Conservation (phyloP, 495 filamentous ascomycete species). For the Penicillium arizonense region DNA sequence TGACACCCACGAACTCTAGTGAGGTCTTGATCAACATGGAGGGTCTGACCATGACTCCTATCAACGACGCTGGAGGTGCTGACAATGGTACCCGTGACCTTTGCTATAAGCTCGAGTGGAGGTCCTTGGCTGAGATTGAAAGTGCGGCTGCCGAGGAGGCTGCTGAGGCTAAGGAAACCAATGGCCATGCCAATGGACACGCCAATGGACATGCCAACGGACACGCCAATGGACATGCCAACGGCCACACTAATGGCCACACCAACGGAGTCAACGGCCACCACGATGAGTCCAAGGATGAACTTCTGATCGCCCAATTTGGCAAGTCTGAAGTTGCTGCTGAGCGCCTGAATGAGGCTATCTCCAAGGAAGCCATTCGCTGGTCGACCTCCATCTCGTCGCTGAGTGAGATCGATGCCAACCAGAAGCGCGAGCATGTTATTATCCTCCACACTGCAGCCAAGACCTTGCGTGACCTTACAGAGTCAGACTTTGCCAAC, state of each 20-base stretch:
- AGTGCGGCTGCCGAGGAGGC: background rate
- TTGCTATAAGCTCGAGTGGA: conserved; percentile 38
- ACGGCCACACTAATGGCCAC: background rate
- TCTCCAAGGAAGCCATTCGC: background rate
- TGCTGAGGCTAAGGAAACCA: background rate
- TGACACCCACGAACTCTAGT: conserved; percentile 17
- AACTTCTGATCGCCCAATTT: conserved; percentile 17
- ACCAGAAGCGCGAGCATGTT: conserved; percentile 12
- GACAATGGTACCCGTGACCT: conserved; percentile 17
- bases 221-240: conserved; percentile 2
- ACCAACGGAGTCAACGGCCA: too few species aligned
- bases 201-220: too few species aligned
- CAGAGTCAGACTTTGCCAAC: conserved; percentile 13
- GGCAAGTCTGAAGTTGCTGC: conserved; percentile 14
- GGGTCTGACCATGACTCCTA: conserved; percentile 33
- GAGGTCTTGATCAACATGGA: conserved; percentile 31
- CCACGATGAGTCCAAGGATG: background rate
- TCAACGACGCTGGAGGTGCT: conserved; percentile 18
- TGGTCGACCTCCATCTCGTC: conserved; percentile 15
- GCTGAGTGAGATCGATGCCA: conserved; percentile 6
- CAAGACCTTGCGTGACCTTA: conserved; percentile 20
- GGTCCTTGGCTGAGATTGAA: conserved; percentile 16
- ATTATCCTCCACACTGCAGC: conserved; percentile 21
- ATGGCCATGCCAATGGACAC: background rate
- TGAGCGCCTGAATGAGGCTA: conserved; percentile 12